Evolutionary conservation across 2,329 filamentous ascomycete genomes (phyloP).

Genomic region (Pezicula radicicola): DNA sequence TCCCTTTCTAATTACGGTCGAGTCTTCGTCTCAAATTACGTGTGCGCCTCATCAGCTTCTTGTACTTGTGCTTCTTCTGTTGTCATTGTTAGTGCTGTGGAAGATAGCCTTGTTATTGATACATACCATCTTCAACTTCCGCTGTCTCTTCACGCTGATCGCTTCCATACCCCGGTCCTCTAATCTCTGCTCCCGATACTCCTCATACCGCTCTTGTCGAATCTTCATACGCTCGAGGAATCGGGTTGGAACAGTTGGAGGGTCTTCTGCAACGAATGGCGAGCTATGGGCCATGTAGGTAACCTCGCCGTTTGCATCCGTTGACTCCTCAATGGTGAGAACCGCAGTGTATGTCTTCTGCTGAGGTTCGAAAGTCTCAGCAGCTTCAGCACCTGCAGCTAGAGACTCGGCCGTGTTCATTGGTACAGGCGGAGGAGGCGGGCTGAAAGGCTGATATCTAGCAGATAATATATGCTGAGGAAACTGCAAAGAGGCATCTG

Average conservation of each 20-base stretch:
- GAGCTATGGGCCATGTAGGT: conserved; percentile 60
- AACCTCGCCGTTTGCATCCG: conserved; percentile 55
- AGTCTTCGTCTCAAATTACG: conserved; percentile 78
- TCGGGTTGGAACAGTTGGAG: conserved; percentile 29
- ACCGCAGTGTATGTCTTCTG: conserved; percentile 60
- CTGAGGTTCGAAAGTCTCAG: conserved; percentile 37
- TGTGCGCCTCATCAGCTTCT: conserved; percentile 96
- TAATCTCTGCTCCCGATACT: conserved; percentile 42
- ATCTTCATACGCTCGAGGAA: conserved; percentile 71
- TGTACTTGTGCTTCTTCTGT: conserved; percentile 98
- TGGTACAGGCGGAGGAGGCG: conserved; percentile 76
- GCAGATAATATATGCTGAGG: conserved; percentile 67
- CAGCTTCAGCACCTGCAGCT: conserved; percentile 34
- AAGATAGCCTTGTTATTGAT: not conserved
- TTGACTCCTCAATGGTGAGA: conserved; percentile 66
- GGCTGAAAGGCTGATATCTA: conserved; percentile 75
- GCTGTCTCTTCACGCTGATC: conserved; percentile 88
- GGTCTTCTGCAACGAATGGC: conserved; percentile 48
- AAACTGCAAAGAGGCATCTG: conserved; percentile 53
- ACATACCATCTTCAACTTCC: conserved; percentile 81
- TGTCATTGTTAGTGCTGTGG: not conserved
- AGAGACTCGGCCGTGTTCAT: conserved; percentile 36
- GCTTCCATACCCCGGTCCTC: conserved; percentile 65
- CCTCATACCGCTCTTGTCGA: conserved; percentile 59
- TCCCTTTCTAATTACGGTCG: conserved; percentile 28